Evolutionary conservation across 257 asterid species (phyloP).

Genomic region (Handroanthus guayacan): DNA sequence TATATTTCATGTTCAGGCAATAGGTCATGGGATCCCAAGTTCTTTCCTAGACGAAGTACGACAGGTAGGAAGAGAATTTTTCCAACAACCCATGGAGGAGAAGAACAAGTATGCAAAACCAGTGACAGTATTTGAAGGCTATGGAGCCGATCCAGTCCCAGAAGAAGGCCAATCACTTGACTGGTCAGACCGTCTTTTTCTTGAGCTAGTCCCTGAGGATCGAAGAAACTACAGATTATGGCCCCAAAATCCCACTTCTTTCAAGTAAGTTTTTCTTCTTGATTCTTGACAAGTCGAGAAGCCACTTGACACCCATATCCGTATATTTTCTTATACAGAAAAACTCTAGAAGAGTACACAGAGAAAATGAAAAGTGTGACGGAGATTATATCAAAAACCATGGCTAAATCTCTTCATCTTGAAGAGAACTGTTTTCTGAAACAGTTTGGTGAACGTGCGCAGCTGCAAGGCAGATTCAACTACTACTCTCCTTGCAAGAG

Average conservation of each 20-base stretch:
- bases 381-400: constrained; percentile 48
- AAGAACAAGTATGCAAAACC: constrained; percentile 57
- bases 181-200: constrained; percentile 66
- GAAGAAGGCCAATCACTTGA: constrained; percentile 66
- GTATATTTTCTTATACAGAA: constrained; percentile 37
- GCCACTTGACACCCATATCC: neutral
- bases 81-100: constrained; percentile 57
- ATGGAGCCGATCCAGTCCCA: constrained; percentile 72
- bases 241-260: constrained; percentile 54
- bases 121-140: constrained; percentile 55
- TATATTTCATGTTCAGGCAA: constrained; percentile 43
- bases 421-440: constrained; percentile 52
- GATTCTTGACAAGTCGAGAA: neutral
- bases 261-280: constrained; percentile 40
- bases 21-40: constrained; percentile 56
- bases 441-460: constrained; percentile 58
- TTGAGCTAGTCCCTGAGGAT: constrained; percentile 47
- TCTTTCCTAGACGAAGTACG: constrained; percentile 46
- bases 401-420: constrained; percentile 54
- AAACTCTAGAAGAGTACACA: constrained; percentile 42
- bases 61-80: constrained; percentile 50
- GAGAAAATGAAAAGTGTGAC: constrained; percentile 45
- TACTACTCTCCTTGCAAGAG: constrained; percentile 53
- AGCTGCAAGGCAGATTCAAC: constrained; percentile 48
- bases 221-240: constrained; percentile 51